A percentile compares a stretch with the other conserved stretches of the same genome.
phyloP scores from a whole-genome alignment of 768 basidiomycete species.

The Psilocybe sp. region DNA sequence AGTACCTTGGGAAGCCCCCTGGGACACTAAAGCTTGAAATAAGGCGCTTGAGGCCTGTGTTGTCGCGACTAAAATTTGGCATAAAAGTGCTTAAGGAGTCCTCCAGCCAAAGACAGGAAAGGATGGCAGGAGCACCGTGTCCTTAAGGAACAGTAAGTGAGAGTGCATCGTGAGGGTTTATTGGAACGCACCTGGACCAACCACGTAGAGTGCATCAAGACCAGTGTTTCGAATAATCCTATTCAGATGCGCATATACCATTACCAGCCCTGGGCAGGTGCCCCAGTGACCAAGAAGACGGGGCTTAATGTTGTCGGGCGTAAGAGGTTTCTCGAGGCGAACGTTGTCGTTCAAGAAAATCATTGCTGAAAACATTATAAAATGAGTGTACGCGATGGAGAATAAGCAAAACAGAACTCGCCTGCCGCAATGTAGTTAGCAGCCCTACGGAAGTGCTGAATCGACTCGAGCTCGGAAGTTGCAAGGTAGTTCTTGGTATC shows the following conservation, averaged over 20 bases:
- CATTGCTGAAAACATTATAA: constrained; percentile 50
- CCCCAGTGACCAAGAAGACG: constrained; percentile 85
- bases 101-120: constrained; percentile 87
- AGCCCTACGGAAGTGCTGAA: constrained; percentile 55
- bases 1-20: constrained; percentile 77
- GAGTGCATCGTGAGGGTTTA: neutral
- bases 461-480: constrained; percentile 44
- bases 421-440: constrained; percentile 73
- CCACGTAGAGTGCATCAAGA: constrained; percentile 70
- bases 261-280: constrained; percentile 73
- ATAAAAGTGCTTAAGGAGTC: constrained; percentile 61
- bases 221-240: constrained; percentile 57
- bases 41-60: constrained; percentile 60
- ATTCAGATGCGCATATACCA: constrained; percentile 73
- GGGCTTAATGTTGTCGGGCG: constrained; percentile 71
- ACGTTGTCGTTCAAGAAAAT: constrained; percentile 80
- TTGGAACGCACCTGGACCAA: constrained; percentile 60
- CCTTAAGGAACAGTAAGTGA: constrained; percentile 31
- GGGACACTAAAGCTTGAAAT: constrained; percentile 77
- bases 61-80: constrained; percentile 56
- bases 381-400: neutral
- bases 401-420: constrained; percentile 21
- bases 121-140: constrained; percentile 84
- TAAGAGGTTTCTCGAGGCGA: constrained; percentile 58
- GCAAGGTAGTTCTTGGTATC: constrained; percentile 45